Base-by-base conservation (phyloP, 179 eudicot species). In the Spergularia azorica region DNA sequence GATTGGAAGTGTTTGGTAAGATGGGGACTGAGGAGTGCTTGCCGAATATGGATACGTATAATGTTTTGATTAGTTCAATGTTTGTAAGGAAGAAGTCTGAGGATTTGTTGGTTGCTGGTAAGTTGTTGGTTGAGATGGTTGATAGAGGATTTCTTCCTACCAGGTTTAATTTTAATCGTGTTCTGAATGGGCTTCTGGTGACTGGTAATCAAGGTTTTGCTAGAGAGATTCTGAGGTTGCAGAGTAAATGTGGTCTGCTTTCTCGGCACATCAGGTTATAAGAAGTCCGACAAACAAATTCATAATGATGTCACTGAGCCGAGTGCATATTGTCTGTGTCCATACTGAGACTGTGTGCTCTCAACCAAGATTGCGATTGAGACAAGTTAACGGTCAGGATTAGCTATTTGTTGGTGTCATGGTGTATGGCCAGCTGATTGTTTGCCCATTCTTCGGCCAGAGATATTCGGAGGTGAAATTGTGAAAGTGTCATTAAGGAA, bases 11-110 rank as follows among this genome's bases (percentile, higher is more conserved):
- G 65, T 95, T 91, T 75, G 83, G 84, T 71, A 83, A 72, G 80
- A 91, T 95, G 97, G 84, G 82, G 62, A 41, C 70, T 52, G 93
- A 86, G 78, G 79, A 83, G 50, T 95, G 97, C 81, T 83, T 95
- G 84, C 99, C 99, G 1, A 91, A 91, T 87, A 86, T 90, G 80
- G 99, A 95, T 84, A 93, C 97, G 0, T 95, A 95, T 78, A 93
- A 95, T 81, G 79, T 95, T 36, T 74, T 95, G 82, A 90, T 95
- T 32, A 84, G 85, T 61, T 82, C 88, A 9, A 91, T 87, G 89
- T 95, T 95, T 89, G 92, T 83, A 72, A 84, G 97, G 90, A 89
- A 87, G 77, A 91, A 83, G 68, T 76, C 97, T 3, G 97, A 93
- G 74, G 97, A 95, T 80, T 76, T 95, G 83, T 65, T 93, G 71